Evolutionary conservation across 108 stramenopile species (phyloP).

Genomic region (Craspedostauros australis): DNA sequence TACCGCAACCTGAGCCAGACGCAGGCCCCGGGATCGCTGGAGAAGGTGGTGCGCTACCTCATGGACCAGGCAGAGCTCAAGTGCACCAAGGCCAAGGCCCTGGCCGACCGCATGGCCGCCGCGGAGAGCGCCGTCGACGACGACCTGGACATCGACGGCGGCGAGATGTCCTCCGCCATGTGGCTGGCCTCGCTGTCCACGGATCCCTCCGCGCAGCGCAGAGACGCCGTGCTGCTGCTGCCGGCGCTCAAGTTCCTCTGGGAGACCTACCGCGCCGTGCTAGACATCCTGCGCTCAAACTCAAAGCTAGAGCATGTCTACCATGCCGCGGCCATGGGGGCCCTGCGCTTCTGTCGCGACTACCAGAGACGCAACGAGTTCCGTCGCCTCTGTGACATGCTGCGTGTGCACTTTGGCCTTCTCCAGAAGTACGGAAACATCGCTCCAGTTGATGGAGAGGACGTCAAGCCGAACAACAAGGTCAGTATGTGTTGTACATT

Average conservation of each 20-base stretch:
- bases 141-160: conserved; percentile 44
- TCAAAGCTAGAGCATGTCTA: conserved; percentile 93
- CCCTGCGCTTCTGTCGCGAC: conserved; percentile 86
- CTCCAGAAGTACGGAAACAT: conserved; percentile 82
- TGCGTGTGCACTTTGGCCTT: conserved; percentile 91
- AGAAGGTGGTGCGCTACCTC: conserved; percentile 90
- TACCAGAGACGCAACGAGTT: conserved; percentile 91
- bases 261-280: conserved; percentile 94
- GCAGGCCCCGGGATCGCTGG: conserved; percentile 90
- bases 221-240: conserved; percentile 81
- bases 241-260: conserved; percentile 97
- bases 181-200: conserved; percentile 92
- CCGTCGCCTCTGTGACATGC: conserved; percentile 90
- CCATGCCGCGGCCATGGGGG: conserved; percentile 76
- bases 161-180: conserved; percentile 83
- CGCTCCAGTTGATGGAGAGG: conserved; percentile 29
- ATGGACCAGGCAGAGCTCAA: conserved; percentile 72
- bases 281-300: conserved; percentile 91
- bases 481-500: conserved; percentile 17
- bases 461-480: conserved; percentile 68
- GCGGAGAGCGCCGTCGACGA: conserved; percentile 23
- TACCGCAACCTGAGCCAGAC: conserved; percentile 92
- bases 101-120: conserved; percentile 31
- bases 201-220: conserved; percentile 85
- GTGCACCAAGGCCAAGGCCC: conserved; percentile 70